Evolutionary conservation across 176 grass and related monocot genomes (phyloP).

Genomic region (Chrysopogon serrulatus): DNA sequence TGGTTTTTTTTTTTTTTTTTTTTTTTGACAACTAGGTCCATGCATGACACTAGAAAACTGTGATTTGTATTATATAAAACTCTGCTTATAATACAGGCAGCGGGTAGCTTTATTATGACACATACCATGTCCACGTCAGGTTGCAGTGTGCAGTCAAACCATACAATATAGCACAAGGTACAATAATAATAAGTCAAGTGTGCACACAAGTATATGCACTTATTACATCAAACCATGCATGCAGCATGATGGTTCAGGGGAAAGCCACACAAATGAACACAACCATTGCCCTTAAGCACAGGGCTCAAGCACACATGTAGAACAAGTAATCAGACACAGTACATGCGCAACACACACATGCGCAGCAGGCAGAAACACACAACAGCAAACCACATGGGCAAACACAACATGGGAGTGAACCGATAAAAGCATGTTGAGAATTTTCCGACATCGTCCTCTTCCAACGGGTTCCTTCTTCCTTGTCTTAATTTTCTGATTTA

Average conservation of each 20-base stretch:
- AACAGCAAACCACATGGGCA: neutral
- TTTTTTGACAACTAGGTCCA: too few relatives aligned
- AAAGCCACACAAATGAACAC: neutral
- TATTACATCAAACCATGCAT: conserved; percentile 6
- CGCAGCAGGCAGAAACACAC: neutral
- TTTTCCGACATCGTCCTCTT: neutral
- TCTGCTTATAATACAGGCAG: neutral
- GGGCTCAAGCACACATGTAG: neutral
- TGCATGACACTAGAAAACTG: neutral
- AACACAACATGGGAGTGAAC: neutral
- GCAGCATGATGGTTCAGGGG: neutral
- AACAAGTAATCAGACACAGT: neutral
- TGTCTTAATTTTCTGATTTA: neutral
- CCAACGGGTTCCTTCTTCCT: neutral
- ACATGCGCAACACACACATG: neutral
- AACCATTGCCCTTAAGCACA: neutral
- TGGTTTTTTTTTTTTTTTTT: too few relatives aligned
- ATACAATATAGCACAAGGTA: neutral
- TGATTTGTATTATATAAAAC: too few relatives aligned
- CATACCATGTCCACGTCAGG: neutral
- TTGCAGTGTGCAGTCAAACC: neutral
- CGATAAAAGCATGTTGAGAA: neutral
- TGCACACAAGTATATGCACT: neutral
- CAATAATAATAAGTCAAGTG: neutral
- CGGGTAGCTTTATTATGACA: neutral